Conservation (phyloP, 805 yeast species). For the Candida caryicola region DNA sequence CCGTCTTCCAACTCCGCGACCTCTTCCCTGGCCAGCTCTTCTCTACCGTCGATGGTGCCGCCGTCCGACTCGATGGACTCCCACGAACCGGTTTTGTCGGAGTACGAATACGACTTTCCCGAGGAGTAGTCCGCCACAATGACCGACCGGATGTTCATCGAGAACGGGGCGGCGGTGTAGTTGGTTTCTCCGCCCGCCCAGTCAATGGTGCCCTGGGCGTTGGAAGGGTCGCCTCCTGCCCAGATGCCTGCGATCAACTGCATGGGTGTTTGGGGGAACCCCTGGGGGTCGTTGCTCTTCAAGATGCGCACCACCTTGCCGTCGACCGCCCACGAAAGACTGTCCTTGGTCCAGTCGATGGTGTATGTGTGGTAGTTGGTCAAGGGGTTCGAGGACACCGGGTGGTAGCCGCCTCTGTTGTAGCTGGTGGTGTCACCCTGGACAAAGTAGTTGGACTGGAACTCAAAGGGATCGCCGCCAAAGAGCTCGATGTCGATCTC, state of each 20-base stretch:
- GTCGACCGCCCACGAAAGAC: slow-evolving; percentile 69
- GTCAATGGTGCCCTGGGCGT: slow-evolving; percentile 64
- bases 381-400: slow-evolving; percentile 52
- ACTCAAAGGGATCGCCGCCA: slow-evolving; percentile 73
- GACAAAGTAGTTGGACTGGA: slow-evolving; percentile 77
- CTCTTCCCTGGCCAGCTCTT: slow-evolving; percentile 8
- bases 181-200: slow-evolving; percentile 83
- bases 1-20: slow-evolving; percentile 7
- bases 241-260: slow-evolving; percentile 63
- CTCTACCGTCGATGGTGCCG: slow-evolving; percentile 29
- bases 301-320: slow-evolving; percentile 68
- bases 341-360: slow-evolving; percentile 75
- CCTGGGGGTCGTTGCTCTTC: slow-evolving; percentile 48
- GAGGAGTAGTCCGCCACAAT: slow-evolving; percentile 68
- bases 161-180: slow-evolving; percentile 62
- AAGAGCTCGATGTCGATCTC: slow-evolving; percentile 89
- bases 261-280: slow-evolving; percentile 94
- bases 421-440: slow-evolving; percentile 77
- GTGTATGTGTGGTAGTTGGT: slow-evolving; percentile 70
- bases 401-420: slow-evolving; percentile 75
- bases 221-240: slow-evolving; percentile 78
- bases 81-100: slow-evolving; percentile 29
- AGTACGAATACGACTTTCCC: slow-evolving; percentile 48
- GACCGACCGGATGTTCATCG: slow-evolving; percentile 59
- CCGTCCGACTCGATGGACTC: slow-evolving; percentile 35